Conservation (phyloP, 2,329 filamentous ascomycete species). For the Neoascochyta sp. region DNA sequence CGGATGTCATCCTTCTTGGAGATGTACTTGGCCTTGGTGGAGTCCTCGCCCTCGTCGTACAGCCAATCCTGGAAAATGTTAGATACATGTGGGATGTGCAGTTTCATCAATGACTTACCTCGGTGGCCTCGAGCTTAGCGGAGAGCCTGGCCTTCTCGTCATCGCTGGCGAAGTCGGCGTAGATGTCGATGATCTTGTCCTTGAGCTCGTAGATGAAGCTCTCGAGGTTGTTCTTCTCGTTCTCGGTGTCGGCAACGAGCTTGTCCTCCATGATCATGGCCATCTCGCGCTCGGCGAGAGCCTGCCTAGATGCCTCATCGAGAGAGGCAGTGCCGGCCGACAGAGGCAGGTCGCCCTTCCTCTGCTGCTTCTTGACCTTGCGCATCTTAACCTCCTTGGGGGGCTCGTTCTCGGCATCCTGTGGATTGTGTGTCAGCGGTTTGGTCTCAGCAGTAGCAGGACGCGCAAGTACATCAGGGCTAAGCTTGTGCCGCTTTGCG, state of each 20-base stretch:
- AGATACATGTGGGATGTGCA: slow-evolving; percentile 3
- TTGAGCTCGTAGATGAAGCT: slow-evolving; percentile 95
- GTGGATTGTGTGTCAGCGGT: slow-evolving; percentile 37
- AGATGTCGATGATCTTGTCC: slow-evolving; percentile 90
- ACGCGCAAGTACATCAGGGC: slow-evolving; percentile 22
- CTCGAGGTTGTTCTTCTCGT: slow-evolving; percentile 99
- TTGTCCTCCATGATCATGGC: slow-evolving; percentile 98
- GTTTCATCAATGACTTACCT: slow-evolving; percentile 60
- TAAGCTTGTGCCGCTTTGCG: slow-evolving; percentile 33
- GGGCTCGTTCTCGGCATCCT: slow-evolving; percentile 45
- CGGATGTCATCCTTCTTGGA: slow-evolving; percentile 96
- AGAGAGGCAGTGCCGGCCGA: slow-evolving; percentile 77
- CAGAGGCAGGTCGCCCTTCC: slow-evolving; percentile 92
- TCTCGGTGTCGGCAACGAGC: slow-evolving; percentile 94
- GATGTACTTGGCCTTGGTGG: slow-evolving; percentile 88
- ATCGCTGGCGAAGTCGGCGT: slow-evolving; percentile 81
- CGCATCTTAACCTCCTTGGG: slow-evolving; percentile 83
- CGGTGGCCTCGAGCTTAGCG: slow-evolving; percentile 74
- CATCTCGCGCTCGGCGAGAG: slow-evolving; percentile 76
- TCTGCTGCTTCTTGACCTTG: slow-evolving; percentile 99
- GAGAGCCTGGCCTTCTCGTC: slow-evolving; percentile 88
- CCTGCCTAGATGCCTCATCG: slow-evolving; percentile 63
- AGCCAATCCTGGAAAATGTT: slow-evolving; percentile 75
- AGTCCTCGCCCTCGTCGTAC: slow-evolving; percentile 94
- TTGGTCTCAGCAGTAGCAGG: slow-evolving; percentile 21